Conservation (phyloP, 148 eudicot genomes). For the Vaccinium darrowii region DNA sequence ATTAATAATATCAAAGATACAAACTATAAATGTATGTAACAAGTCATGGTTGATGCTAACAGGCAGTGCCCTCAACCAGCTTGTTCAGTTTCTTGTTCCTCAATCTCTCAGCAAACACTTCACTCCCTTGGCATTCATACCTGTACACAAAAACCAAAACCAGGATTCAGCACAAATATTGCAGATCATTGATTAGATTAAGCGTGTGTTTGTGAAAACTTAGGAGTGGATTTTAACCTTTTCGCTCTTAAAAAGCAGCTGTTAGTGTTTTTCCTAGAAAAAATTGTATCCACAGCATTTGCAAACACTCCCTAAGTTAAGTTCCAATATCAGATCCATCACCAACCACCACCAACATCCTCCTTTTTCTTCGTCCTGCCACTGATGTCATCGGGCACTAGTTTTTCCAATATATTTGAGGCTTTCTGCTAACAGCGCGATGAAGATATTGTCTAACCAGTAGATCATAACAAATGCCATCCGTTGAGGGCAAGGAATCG, state of each 20-base stretch:
- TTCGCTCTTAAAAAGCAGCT: background rate
- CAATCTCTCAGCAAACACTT: constrained; percentile 33
- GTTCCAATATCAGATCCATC: background rate
- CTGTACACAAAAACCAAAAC: constrained; percentile 19
- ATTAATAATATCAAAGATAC: background rate
- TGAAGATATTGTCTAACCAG: background rate
- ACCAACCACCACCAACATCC: background rate
- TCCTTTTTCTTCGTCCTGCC: background rate
- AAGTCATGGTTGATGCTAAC: constrained; percentile 12
- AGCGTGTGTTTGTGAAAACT: background rate
- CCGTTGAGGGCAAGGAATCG: background rate
- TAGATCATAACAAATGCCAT: constrained; percentile 1
- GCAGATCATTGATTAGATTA: background rate
- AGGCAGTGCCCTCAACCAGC: constrained; percentile 33
- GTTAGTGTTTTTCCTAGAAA: background rate
- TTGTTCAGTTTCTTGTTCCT: constrained; percentile 40
- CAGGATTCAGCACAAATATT: constrained; percentile 10
- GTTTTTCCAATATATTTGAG: background rate
- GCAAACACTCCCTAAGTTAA: too few relatives aligned
- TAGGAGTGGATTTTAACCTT: background rate
- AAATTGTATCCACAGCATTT: too few relatives aligned
- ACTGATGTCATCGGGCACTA: background rate
- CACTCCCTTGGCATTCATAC: constrained; percentile 32
- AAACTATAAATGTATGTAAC: background rate
- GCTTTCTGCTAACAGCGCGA: background rate